These are phyloP conservation scores for Citrus hindsii DNA, from an alignment of 345 rosid genomes.

Conservation along the genomic window DNA sequence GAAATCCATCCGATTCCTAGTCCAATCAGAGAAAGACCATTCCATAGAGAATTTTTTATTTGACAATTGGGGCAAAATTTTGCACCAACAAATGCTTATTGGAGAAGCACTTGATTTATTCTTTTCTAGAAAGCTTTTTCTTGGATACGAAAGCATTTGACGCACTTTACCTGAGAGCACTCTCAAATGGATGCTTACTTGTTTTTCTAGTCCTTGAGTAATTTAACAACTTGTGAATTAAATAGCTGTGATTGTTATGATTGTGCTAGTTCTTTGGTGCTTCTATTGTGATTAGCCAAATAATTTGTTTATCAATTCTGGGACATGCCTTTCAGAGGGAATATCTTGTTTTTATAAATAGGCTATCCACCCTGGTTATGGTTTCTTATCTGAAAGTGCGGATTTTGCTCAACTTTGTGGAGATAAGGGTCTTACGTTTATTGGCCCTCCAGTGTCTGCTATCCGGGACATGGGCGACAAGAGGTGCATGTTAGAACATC, in stretches of 20 bases:
- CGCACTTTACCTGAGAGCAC: background rate
- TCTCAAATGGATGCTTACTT: background rate
- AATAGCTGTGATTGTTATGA: background rate
- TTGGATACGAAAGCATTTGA: background rate
- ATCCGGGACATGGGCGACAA: slow-evolving; percentile 96
- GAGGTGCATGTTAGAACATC: slow-evolving; percentile 41
- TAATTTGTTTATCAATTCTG: slow-evolving; percentile 7
- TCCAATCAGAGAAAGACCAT: no score
- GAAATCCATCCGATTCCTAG: no score
- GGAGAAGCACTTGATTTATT: background rate
- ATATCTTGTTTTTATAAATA: slow-evolving; percentile 29
- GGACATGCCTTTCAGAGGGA: slow-evolving; percentile 13
- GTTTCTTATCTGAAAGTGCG: slow-evolving; percentile 86
- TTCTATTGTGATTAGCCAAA: background rate
- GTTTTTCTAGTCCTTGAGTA: background rate
- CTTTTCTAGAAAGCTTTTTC: background rate
- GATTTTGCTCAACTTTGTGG: slow-evolving; percentile 82
- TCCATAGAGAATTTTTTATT: no score
- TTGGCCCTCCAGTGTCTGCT: slow-evolving; percentile 95
- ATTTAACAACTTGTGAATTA: background rate
- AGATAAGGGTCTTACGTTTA: slow-evolving; percentile 69
- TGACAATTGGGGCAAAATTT: no score
- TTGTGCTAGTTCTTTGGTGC: background rate
- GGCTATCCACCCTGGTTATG: slow-evolving; percentile 96
- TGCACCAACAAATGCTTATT: background rate